These are phyloP conservation scores for Stachybotrys chartarum DNA, from an alignment of 2,329 filamentous ascomycete species.

Conservation along the genomic window DNA sequence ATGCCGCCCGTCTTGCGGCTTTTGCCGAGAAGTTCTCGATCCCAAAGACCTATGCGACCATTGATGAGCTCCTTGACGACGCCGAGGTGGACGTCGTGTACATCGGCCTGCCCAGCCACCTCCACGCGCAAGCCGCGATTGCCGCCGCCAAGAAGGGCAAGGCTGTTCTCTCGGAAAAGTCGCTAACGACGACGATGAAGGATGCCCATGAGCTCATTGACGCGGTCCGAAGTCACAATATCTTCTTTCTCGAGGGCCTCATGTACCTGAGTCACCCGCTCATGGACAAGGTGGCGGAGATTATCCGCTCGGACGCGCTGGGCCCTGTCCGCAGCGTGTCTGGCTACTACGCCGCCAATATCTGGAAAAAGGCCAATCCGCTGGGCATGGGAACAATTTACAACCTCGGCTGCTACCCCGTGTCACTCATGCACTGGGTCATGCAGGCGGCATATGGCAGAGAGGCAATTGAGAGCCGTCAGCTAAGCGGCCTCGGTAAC, in stretches of 20 bases:
- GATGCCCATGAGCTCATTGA: constrained; percentile 14
- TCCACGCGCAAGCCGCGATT: constrained; percentile 15
- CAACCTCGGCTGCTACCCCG: constrained; percentile 19
- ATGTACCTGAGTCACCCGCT: constrained; percentile 19
- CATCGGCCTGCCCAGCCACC: constrained; percentile 17
- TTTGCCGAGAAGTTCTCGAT: constrained; percentile 17
- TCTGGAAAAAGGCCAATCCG: constrained; percentile 18
- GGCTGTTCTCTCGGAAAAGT: constrained; percentile 18
- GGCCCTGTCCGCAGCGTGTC: constrained; percentile 13
- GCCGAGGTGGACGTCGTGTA: constrained; percentile 16
- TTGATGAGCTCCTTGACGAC: constrained; percentile 15
- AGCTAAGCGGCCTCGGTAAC: constrained; percentile 14
- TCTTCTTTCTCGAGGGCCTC: constrained; percentile 19
- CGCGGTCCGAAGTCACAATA: constrained; percentile 10
- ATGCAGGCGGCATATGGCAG: constrained; percentile 14
- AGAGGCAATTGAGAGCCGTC: constrained; percentile 9
- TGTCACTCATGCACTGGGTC: constrained; percentile 16
- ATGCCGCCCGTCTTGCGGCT: constrained; percentile 11
- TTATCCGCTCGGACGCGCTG: constrained; percentile 12
- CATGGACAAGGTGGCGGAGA: constrained; percentile 13
- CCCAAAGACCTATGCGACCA: constrained; percentile 8
- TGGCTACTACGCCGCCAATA: constrained; percentile 18
- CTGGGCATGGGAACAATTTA: constrained; percentile 20
- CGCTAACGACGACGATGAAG: constrained; percentile 16
- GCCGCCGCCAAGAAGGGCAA: constrained; percentile 14